A percentile compares a stretch with the other conserved stretches of the same genome.
phyloP scores from a whole-genome alignment of 192 early-diverging fungal species.

The Anaeromyces robustus region DNA sequence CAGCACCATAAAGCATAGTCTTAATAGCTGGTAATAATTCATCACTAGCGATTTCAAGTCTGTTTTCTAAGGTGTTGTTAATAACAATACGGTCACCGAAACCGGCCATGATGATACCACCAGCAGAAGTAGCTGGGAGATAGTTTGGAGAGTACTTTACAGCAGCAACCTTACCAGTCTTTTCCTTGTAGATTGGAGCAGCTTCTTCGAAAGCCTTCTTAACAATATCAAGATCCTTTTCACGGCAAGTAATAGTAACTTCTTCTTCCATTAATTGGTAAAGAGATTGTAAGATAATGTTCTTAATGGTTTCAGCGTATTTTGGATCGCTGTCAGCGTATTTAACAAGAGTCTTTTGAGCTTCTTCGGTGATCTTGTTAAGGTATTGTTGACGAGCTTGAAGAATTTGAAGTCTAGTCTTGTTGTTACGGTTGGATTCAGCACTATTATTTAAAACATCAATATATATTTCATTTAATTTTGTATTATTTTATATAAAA shows the following conservation, averaged over 20 bases:
- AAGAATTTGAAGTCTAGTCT: conserved; percentile 76
- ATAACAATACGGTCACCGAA: conserved; percentile 64
- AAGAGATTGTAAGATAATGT: conserved; percentile 60
- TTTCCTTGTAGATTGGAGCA: conserved; percentile 32
- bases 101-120: conserved; percentile 72
- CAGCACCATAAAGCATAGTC: conserved; percentile 75
- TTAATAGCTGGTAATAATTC: conserved; percentile 84
- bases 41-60: conserved; percentile 69
- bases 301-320: conserved; percentile 48
- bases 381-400: conserved; percentile 77
- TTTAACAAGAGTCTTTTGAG: conserved; percentile 37
- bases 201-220: conserved; percentile 34
- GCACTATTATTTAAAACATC: conserved; percentile 37
- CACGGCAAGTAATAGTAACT: conserved; percentile 53
- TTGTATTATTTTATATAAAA: background rate
- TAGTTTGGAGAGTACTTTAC: conserved; percentile 9
- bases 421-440: conserved; percentile 92
- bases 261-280: conserved; percentile 73
- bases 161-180: conserved; percentile 21
- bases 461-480: background rate
- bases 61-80: conserved; percentile 81
- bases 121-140: conserved; percentile 37
- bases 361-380: conserved; percentile 62
- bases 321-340: conserved; percentile 36
- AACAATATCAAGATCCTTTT: conserved; percentile 48